Evolutionary conservation across 257 asterid genomes (phyloP), one percentile per base, ranked within the genome.

Genomic region (Solanum clarkiae): DNA sequence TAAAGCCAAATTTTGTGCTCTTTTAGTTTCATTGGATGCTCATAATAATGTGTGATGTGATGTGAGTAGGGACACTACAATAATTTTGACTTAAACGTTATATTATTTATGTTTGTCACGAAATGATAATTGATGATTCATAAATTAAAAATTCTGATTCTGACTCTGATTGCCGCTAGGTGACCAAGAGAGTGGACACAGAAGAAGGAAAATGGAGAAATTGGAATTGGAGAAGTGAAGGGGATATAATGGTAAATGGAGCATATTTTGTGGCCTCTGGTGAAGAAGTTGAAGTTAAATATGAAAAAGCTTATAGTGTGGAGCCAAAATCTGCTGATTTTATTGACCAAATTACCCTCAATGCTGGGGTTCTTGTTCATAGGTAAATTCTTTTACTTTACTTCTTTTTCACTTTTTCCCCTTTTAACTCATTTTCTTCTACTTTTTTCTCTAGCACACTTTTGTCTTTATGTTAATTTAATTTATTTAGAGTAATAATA

Each of bases 221-320:
- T 2, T 92, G 94, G 94, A 92, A 92, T 72, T 92, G 94, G 94
- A 89, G 94, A 84, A 92, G 94, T 85, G 93, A 92, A 15, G 94
- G 94, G 86, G 94, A 92, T 69, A 15, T 88, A 81, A 88, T 92
- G 92, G 91, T 84, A 75, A 92, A 92, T 86, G 94, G 94, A n/a
- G 94, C 94, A 6, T 92, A 20, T 87, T 92, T 92, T 81, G 91
- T 92, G 65, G 93, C 93, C 10, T 92, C 94, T 10, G 94, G 94
- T 69, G 90, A 92, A 60, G 92, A 88, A 44, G 86, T 92, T 42
- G 91, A 87, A 24, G 91, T 90, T 77, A 91, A 90, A 72, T 92
- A 92, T 66, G 94, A 92, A 75, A 92, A 92, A 84, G 93, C 94
- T 15, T 92, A 91, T 44, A 92, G 94, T 84, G 91, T 91, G 86